phyloP scores from a whole-genome alignment of 2,329 filamentous ascomycete genomes.

The Graphilbum fragrans region DNA sequence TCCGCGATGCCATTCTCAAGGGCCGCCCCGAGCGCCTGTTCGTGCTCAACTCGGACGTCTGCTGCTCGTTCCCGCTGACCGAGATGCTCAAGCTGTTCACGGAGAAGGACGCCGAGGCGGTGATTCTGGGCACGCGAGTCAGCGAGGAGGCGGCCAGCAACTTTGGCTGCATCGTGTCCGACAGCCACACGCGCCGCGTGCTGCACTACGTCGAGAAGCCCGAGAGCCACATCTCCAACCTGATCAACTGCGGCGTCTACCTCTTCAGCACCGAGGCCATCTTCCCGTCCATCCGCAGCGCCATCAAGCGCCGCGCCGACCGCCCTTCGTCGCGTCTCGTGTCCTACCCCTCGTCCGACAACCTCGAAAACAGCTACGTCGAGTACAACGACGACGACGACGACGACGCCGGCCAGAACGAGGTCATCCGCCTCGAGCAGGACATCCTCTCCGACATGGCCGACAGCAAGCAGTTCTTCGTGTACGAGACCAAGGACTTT shows the following conservation, averaged over 20 bases:
- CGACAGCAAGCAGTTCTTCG: slow-evolving; percentile 95
- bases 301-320: slow-evolving; percentile 91
- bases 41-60: slow-evolving; percentile 95
- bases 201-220: slow-evolving; percentile 99
- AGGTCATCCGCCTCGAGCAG: slow-evolving; percentile 90
- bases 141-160: slow-evolving; percentile 85
- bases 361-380: slow-evolving; percentile 59
- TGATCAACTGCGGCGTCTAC: slow-evolving; percentile 99
- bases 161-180: slow-evolving; percentile 96
- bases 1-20: slow-evolving; percentile 97
- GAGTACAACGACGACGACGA: slow-evolving; percentile 47
- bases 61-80: slow-evolving; percentile 91
- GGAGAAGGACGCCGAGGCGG: slow-evolving; percentile 90
- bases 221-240: slow-evolving; percentile 90
- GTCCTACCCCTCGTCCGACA: slow-evolving; percentile 93
- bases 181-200: slow-evolving; percentile 85
- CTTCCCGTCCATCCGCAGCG: slow-evolving; percentile 87
- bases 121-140: slow-evolving; percentile 88
- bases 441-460: slow-evolving; percentile 92
- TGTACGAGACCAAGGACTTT: slow-evolving; percentile 97
- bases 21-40: slow-evolving; percentile 90
- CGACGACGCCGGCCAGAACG: slow-evolving; percentile 62
- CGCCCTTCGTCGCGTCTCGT: slow-evolving; percentile 62
- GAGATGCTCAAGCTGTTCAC: slow-evolving; percentile 94
- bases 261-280: slow-evolving; percentile 92